Conservation (phyloP, 129 eudicot genomes). For the Flaveria bidentis region DNA sequence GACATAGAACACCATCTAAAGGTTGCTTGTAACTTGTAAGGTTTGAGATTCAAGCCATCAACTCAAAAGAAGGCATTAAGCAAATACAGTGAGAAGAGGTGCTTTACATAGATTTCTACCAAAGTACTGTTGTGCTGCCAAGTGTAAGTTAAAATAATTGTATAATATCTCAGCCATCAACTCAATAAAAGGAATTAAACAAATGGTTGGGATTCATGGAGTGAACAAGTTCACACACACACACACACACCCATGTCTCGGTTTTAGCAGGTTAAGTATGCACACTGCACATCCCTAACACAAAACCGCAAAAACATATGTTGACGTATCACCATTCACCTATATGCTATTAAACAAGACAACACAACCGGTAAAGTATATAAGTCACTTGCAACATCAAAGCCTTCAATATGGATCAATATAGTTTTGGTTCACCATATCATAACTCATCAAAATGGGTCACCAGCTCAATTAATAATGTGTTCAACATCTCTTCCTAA, state of each 20-base stretch:
- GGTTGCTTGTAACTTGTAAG: not conserved
- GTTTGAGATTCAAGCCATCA: not conserved
- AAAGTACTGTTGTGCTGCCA: slow-evolving; percentile 1
- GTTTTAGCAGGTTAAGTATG: too few species aligned
- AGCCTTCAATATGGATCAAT: not conserved
- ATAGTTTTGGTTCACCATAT: not conserved
- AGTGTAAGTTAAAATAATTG: not conserved
- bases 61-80: not conserved
- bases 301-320: too few species aligned
- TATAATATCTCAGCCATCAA: too few species aligned
- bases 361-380: not conserved
- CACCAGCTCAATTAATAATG: not conserved
- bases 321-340: not conserved
- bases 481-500: slow-evolving; percentile 13
- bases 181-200: too few species aligned
- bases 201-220: too few species aligned
- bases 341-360: not conserved
- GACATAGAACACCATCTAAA: slow-evolving; percentile 12
- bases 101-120: not conserved
- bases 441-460: slow-evolving; percentile 8
- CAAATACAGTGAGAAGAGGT: not conserved
- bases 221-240: too few species aligned
- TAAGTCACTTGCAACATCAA: not conserved
- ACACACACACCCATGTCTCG: too few species aligned
- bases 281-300: too few species aligned